Evolutionary conservation across 179 eudicot genomes (phyloP), one percentile per base, ranked within the genome.

Genomic region (Carnegiea gigantea): DNA sequence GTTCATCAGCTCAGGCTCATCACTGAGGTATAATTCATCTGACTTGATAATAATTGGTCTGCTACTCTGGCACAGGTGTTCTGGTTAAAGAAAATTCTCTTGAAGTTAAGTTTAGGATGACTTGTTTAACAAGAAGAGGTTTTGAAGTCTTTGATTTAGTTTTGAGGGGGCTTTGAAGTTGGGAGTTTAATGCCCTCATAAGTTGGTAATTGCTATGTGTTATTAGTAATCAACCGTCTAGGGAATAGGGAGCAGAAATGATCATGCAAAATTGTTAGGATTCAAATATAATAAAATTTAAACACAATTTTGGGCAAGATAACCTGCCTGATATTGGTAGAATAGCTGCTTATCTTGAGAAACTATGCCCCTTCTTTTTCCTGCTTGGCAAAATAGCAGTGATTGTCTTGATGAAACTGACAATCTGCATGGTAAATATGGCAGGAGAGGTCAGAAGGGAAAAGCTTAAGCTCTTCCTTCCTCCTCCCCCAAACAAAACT

Each of bases 1-100:
- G 86, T 87, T 78, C 91, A 89, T 81, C 91, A 89, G 77, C 85
- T 89, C 67, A 79, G 87, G 75, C 87, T 89, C 44, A 85, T 89
- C 78, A 89, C 88, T n/a, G 88, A 89, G 91, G 91, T 87, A 84
- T 21, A 30, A 20, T 36, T 30, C 73, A 12, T 70, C 23, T 30
- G 20, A 2, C 43, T 36, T 70, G 44, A 60, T 60, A 1, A 5
- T 60, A 20, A 20, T n/a, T 60, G 23, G 21, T 18, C 24, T 60
- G 67, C 26, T 17, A 9, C 38, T 18, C 24, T 60, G 67, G 9
- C 38, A 9, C 38, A 28, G 10, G 36, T 24, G 26, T 28, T 62
- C 17, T 67, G 71, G 18, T 67, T 14, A 28, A 9, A 26, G 20
- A 57, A 15, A 57, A 23, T 57, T 57, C 62, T 18, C 62, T 20